Conservation (phyloP, 805 yeast species). For the Kodamaea hsintzibuensis region DNA sequence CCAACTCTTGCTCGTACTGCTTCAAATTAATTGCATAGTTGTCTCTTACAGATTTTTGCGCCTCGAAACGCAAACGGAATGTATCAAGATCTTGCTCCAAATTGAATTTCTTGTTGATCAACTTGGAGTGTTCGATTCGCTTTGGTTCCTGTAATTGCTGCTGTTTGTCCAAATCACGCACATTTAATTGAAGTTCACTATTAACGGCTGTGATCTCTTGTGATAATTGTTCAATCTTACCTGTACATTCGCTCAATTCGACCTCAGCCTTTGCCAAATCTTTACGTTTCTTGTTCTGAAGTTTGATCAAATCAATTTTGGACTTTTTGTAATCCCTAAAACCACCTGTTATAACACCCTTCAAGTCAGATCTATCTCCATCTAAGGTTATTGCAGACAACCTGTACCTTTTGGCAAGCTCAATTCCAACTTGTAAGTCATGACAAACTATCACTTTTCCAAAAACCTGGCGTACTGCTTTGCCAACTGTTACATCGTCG, state of each 20-base stretch:
- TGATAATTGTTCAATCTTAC: constrained; percentile 46
- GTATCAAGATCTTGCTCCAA: constrained; percentile 45
- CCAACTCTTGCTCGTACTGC: constrained; percentile 50
- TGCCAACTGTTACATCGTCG: constrained; percentile 51
- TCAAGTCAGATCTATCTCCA: constrained; percentile 85
- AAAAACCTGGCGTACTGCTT: constrained; percentile 77
- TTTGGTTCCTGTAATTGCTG: constrained; percentile 43
- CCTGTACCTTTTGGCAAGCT: constrained; percentile 58
- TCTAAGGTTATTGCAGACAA: constrained; percentile 83
- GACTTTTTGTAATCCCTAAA: constrained; percentile 67
- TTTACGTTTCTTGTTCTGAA: constrained; percentile 51
- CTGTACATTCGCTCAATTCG: constrained; percentile 39
- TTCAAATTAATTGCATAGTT: constrained; percentile 38
- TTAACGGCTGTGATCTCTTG: constrained; percentile 51
- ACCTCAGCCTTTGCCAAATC: constrained; percentile 44
- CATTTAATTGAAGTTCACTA: constrained; percentile 39
- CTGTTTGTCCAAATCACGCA: constrained; percentile 45
- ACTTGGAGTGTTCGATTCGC: constrained; percentile 42
- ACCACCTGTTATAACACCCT: constrained; percentile 89
- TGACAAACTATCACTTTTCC: constrained; percentile 78
- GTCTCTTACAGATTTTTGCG: constrained; percentile 33
- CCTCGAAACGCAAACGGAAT: constrained; percentile 33
- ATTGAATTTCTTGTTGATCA: constrained; percentile 42
- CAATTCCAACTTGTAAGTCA: constrained; percentile 66
- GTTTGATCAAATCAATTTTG: constrained; percentile 67